Conservation (phyloP, 1,284 basidiomycete species). For the Ustilago loliicola region DNA sequence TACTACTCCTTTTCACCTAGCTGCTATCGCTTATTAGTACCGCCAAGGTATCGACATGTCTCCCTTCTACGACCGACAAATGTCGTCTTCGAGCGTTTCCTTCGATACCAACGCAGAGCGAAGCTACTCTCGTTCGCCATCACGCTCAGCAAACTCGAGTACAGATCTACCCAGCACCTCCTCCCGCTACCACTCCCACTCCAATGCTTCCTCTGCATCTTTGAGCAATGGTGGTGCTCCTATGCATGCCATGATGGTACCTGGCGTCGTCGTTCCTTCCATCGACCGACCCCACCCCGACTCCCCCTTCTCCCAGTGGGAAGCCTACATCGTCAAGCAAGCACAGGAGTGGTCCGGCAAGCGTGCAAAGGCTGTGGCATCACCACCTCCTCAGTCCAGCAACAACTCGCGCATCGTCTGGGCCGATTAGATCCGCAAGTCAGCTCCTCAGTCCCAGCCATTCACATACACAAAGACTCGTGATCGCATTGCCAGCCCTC, state of each 20-base stretch:
- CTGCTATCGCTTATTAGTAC: not conserved
- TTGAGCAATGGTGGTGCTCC: constrained; percentile 26
- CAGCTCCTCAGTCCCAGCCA: constrained; percentile 28
- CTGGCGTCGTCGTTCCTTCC: constrained; percentile 28
- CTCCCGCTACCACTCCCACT: constrained; percentile 7
- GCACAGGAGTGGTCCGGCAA: constrained; percentile 36
- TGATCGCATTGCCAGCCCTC: constrained; percentile 34
- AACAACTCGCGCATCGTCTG: constrained; percentile 32
- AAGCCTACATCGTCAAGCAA: constrained; percentile 48
- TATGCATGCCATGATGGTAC: constrained; percentile 49
- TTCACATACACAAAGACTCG: constrained; percentile 39
- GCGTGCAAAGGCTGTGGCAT: constrained; percentile 13
- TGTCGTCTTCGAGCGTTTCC: constrained; percentile 12
- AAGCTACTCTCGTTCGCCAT: constrained; percentile 13
- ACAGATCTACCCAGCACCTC: constrained; percentile 3
- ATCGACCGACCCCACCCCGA: constrained; percentile 22
- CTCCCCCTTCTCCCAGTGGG: constrained; percentile 46
- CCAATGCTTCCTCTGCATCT: constrained; percentile 22
- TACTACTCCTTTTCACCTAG: not conserved
- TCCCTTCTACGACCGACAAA: constrained; percentile 22
- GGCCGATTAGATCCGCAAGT: constrained; percentile 44
- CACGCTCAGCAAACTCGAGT: not conserved
- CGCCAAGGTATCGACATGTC: constrained; percentile 19
- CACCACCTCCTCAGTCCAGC: constrained; percentile 13
- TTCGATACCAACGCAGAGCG: constrained; percentile 21